Evolutionary conservation across 2,329 filamentous ascomycete genomes (phyloP).

Genomic region (Diaporthe sp.): DNA sequence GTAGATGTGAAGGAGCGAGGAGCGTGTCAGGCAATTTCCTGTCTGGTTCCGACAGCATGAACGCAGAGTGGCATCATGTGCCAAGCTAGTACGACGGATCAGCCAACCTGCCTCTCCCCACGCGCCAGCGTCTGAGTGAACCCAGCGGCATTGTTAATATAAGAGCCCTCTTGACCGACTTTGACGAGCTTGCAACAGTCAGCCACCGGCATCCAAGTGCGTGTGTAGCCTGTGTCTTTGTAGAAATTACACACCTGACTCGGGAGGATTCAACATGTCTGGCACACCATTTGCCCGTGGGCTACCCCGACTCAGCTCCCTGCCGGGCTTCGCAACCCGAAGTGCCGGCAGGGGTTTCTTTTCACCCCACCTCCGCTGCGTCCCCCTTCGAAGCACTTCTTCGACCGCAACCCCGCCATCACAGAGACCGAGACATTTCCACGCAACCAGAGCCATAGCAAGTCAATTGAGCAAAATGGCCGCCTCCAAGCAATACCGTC

Average conservation of each 20-base stretch:
- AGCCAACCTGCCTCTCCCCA: slow-evolving; percentile 27
- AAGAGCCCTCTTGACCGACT: neutral
- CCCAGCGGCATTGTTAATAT: neutral
- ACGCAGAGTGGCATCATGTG: slow-evolving; percentile 41
- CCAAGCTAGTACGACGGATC: slow-evolving; percentile 34
- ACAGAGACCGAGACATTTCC: slow-evolving; percentile 40
- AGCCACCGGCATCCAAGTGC: neutral
- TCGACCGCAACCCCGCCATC: slow-evolving; percentile 48
- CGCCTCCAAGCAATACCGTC: slow-evolving; percentile 82
- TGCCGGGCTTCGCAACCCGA: slow-evolving; percentile 32
- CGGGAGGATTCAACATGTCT: slow-evolving; percentile 35
- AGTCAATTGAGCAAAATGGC: slow-evolving; percentile 70
- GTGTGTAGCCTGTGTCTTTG: neutral
- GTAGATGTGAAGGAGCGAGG: slow-evolving; percentile 14
- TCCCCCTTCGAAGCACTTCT: slow-evolving; percentile 32
- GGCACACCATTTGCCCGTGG: slow-evolving; percentile 33
- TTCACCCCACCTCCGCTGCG: slow-evolving; percentile 41
- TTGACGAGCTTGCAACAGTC: neutral
- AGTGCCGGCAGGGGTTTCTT: slow-evolving; percentile 36
- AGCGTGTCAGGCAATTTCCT: slow-evolving; percentile 33
- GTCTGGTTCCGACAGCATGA: slow-evolving; percentile 36
- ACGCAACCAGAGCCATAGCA: slow-evolving; percentile 41
- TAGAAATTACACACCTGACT: slow-evolving; percentile 13
- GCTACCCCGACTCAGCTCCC: slow-evolving; percentile 36
- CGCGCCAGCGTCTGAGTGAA: slow-evolving; percentile 2